Evolutionary conservation across 2,329 filamentous ascomycete species (phyloP).

Genomic region (Fusarium phyllophilum): DNA sequence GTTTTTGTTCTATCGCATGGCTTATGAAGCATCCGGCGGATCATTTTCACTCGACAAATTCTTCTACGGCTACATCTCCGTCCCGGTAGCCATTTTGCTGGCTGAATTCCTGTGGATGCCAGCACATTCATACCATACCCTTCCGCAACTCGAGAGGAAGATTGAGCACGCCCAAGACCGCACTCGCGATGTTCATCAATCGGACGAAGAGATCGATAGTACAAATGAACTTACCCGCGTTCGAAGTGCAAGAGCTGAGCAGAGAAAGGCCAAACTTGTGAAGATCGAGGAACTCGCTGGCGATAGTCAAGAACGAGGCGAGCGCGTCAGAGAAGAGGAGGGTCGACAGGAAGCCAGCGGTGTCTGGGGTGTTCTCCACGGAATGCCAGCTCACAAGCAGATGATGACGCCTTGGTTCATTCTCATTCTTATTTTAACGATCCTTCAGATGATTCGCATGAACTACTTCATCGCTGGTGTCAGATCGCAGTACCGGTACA

Average conservation of each 20-base stretch:
- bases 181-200: constrained; percentile 58
- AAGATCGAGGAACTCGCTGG: constrained; percentile 73
- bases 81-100: constrained; percentile 50
- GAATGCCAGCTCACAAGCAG: constrained; percentile 69
- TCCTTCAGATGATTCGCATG: constrained; percentile 71
- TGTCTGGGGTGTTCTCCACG: constrained; percentile 79
- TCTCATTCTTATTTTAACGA: constrained; percentile 73
- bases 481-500: constrained; percentile 74
- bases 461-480: constrained; percentile 78
- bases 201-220: constrained; percentile 64
- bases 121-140: constrained; percentile 51
- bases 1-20: constrained; percentile 77
- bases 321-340: constrained; percentile 65
- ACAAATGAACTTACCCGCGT: constrained; percentile 56
- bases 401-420: constrained; percentile 77
- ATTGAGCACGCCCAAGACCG: constrained; percentile 52
- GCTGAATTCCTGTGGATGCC: constrained; percentile 56
- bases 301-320: constrained; percentile 62
- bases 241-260: constrained; percentile 56
- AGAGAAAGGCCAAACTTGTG: constrained; percentile 65
- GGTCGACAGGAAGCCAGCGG: constrained; percentile 68
- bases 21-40: constrained; percentile 67
- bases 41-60: constrained; percentile 51
- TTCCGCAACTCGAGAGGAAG: constrained; percentile 52
- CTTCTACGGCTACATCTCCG: constrained; percentile 53